phyloP scores from a whole-genome alignment of 306 rosid species.

The Quillaja saponaria region DNA sequence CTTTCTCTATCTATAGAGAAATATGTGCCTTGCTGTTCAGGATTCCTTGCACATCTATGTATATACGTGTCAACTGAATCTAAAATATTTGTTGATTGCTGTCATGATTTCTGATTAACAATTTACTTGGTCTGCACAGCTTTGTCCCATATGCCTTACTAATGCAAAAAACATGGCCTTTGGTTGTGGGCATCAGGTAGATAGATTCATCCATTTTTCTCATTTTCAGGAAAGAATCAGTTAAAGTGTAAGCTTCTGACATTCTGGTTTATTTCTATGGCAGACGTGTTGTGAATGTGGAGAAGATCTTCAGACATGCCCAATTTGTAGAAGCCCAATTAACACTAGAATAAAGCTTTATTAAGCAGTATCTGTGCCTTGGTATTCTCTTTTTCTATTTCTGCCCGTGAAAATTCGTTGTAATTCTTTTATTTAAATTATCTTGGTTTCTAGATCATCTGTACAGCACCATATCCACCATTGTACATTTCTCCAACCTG shows the following conservation, averaged over 20 bases:
- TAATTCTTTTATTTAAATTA: slow-evolving; percentile 18
- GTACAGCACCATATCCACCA: no score
- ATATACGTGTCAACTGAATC: not conserved
- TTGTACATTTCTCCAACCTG: no score
- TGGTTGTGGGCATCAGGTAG: slow-evolving; percentile 98
- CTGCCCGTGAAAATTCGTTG: slow-evolving; percentile 39
- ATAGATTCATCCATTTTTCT: slow-evolving; percentile 15
- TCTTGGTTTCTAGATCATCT: no score
- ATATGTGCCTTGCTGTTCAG: not conserved
- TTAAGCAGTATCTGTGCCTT: slow-evolving; percentile 31
- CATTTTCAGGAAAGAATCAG: not conserved
- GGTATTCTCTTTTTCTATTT: not conserved
- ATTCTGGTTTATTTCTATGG: slow-evolving; percentile 20
- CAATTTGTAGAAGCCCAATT: slow-evolving; percentile 79
- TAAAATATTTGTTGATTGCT: slow-evolving; percentile 15
- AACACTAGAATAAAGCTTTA: slow-evolving; percentile 78
- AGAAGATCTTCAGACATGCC: slow-evolving; percentile 65
- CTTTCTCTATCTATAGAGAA: not conserved
- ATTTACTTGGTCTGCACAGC: slow-evolving; percentile 48
- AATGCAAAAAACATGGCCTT: slow-evolving; percentile 91
- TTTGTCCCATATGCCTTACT: slow-evolving; percentile 81
- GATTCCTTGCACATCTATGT: not conserved
- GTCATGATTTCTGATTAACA: slow-evolving; percentile 8
- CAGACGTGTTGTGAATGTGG: slow-evolving; percentile 97
- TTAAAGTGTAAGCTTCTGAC: slow-evolving; percentile 11